These are phyloP conservation scores for Plectosphaerella cucumerina DNA, from an alignment of 2,329 filamentous ascomycete genomes.

Conservation along the genomic window DNA sequence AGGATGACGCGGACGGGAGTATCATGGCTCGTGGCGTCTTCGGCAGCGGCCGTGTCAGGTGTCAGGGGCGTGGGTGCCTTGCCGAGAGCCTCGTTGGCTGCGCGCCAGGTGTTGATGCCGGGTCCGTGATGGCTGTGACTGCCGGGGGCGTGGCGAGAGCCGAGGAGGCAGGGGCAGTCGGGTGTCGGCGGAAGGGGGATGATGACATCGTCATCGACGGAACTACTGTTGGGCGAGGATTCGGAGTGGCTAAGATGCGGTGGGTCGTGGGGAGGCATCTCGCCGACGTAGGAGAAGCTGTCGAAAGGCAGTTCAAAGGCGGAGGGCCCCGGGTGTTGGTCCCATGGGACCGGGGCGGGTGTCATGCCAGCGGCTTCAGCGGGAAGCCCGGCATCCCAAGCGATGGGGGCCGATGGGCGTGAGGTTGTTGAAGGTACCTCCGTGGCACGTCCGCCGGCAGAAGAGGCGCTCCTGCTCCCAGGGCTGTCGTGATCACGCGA, in stretches of 20 bases:
- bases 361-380: no score
- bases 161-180: not conserved
- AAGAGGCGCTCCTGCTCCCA: not conserved
- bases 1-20: slow-evolving; percentile 18
- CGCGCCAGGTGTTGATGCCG: slow-evolving; percentile 18
- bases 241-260: not conserved
- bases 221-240: slow-evolving; percentile 1
- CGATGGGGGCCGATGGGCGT: no score
- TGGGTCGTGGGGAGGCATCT: not conserved
- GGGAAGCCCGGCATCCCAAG: no score
- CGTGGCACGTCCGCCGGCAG: not conserved
- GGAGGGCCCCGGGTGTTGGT: not conserved
- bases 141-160: not conserved
- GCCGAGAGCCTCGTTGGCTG: slow-evolving; percentile 16
- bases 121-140: not conserved
- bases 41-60: slow-evolving; percentile 4
- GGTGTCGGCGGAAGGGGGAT: not conserved
- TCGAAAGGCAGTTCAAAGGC: not conserved
- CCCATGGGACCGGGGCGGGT: not conserved
- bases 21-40: slow-evolving; percentile 19
- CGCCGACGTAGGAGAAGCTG: slow-evolving; percentile 24
- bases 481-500: not conserved
- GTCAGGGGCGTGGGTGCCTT: slow-evolving; percentile 10
- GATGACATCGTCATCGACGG: not conserved
- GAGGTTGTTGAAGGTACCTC: no score